Evolutionary conservation across 2,329 filamentous ascomycete genomes (phyloP).

Genomic region (Colletotrichum tanaceti): DNA sequence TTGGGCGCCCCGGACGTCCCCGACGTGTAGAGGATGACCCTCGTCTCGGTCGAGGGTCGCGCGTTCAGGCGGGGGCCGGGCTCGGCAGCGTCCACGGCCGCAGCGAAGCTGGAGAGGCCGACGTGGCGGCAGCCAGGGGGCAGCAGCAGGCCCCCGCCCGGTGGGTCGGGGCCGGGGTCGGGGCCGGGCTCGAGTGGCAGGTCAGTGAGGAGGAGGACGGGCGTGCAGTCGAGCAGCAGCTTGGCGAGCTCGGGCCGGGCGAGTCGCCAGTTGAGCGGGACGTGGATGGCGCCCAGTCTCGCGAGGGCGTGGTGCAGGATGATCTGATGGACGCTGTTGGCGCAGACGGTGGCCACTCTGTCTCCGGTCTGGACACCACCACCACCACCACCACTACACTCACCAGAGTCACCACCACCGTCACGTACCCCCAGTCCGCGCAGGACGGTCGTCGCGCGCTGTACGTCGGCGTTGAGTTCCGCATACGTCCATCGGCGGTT

Average conservation of each 20-base stretch:
- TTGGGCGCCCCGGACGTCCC: constrained; percentile 34
- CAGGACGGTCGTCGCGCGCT: constrained; percentile 27
- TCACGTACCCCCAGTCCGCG: neutral
- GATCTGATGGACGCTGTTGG: constrained; percentile 38
- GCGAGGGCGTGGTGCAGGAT: constrained; percentile 35
- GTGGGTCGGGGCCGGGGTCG: constrained; percentile 16
- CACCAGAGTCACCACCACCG: too few species aligned
- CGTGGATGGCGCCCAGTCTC: constrained; percentile 30
- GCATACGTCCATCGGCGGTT: constrained; percentile 37
- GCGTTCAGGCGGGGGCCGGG: constrained; percentile 3
- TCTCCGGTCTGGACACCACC: constrained; percentile 16
- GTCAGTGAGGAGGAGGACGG: constrained; percentile 28
- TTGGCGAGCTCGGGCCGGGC: constrained; percentile 34
- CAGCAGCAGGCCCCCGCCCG: constrained; percentile 7
- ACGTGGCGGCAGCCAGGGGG: constrained; percentile 28
- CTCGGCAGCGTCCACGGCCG: constrained; percentile 16
- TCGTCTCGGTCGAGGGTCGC: constrained; percentile 17
- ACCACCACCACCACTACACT: too few species aligned
- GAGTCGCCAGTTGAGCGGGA: constrained; percentile 38
- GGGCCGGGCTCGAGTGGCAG: constrained; percentile 10
- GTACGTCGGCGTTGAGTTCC: constrained; percentile 37
- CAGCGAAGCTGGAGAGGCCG: constrained; percentile 1
- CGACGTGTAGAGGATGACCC: constrained; percentile 34
- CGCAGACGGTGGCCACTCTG: constrained; percentile 28
- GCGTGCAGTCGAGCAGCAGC: constrained; percentile 24